Evolutionary conservation across 331 rosid genomes (phyloP).

Genomic region (Quercus lobata): DNA sequence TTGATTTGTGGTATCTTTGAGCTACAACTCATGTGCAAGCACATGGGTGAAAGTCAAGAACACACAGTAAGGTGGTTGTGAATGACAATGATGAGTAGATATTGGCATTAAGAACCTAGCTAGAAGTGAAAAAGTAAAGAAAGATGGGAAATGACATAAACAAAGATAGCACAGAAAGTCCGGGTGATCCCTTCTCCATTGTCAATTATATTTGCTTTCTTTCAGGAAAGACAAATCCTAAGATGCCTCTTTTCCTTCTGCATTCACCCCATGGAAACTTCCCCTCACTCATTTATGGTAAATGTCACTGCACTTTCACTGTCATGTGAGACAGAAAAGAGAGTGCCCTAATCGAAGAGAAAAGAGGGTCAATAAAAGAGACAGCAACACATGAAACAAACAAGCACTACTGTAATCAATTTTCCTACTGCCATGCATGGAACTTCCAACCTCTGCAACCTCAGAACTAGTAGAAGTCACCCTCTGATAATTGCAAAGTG

Average conservation of each 20-base stretch:
- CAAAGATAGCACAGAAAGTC: conserved; percentile 50
- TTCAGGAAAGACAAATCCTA: conserved; percentile 70
- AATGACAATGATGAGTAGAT: conserved; percentile 34
- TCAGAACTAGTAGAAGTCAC: conserved; percentile 33
- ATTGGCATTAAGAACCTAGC: conserved; percentile 28
- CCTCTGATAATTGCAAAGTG: conserved; percentile 22
- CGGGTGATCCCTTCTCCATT: conserved; percentile 33
- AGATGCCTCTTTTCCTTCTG: conserved; percentile 71
- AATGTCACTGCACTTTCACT: conserved; percentile 64
- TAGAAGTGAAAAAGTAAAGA: conserved; percentile 20
- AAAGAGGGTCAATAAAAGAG: conserved; percentile 54
- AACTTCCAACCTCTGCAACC: conserved; percentile 45
- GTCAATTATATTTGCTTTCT: conserved; percentile 42
- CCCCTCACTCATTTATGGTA: conserved; percentile 23
- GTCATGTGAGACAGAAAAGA: conserved; percentile 39
- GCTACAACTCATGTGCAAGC: conserved; percentile 33
- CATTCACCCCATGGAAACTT: conserved; percentile 41
- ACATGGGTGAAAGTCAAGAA: conserved; percentile 44
- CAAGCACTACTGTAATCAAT: conserved; percentile 42
- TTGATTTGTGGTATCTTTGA: conserved; percentile 10
- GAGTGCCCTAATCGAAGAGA: conserved; percentile 21
- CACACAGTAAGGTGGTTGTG: conserved; percentile 20
- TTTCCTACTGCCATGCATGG: conserved; percentile 38
- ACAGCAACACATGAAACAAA: conserved; percentile 68
- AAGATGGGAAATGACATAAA: conserved; percentile 37